These are phyloP conservation scores for Buddleja alternifolia DNA, from an alignment of 257 asterid genomes.

Conservation along the genomic window DNA sequence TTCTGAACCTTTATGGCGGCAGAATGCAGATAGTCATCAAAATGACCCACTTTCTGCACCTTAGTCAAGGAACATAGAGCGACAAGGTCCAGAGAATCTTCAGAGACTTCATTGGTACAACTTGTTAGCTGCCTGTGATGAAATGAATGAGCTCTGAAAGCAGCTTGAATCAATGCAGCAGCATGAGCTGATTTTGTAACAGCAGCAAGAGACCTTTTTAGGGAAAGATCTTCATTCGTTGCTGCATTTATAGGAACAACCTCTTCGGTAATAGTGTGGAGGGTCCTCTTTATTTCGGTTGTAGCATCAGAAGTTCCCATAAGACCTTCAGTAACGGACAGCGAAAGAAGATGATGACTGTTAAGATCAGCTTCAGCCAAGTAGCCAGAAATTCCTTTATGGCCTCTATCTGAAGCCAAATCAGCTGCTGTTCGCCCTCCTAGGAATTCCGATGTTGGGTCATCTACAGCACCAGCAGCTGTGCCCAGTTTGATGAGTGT, in stretches of 20 bases:
- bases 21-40: conserved; percentile 34
- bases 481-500: conserved; percentile 34
- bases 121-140: conserved; percentile 12
- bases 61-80: conserved; percentile 27
- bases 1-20: conserved; percentile 36
- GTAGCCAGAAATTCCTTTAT: conserved; percentile 41
- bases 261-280: conserved; percentile 21
- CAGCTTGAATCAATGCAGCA: conserved; percentile 32
- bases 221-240: conserved; percentile 14
- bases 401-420: conserved; percentile 35
- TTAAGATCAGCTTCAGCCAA: conserved; percentile 37
- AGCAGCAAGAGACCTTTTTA: conserved; percentile 34
- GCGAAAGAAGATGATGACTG: conserved; percentile 22
- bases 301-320: conserved; percentile 24
- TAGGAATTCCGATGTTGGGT: conserved; percentile 35
- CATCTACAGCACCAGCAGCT: conserved; percentile 38
- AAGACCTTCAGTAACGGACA: conserved; percentile 22
- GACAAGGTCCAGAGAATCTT: conserved; percentile 33
- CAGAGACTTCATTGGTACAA: conserved; percentile 20
- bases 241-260: conserved; percentile 22
- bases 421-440: conserved; percentile 41
- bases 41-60: conserved; percentile 29
- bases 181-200: conserved; percentile 33
- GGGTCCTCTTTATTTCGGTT: conserved; percentile 23
- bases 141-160: conserved; percentile 34